Conservation (phyloP, 345 rosid species). For the Garcia nutans region DNA sequence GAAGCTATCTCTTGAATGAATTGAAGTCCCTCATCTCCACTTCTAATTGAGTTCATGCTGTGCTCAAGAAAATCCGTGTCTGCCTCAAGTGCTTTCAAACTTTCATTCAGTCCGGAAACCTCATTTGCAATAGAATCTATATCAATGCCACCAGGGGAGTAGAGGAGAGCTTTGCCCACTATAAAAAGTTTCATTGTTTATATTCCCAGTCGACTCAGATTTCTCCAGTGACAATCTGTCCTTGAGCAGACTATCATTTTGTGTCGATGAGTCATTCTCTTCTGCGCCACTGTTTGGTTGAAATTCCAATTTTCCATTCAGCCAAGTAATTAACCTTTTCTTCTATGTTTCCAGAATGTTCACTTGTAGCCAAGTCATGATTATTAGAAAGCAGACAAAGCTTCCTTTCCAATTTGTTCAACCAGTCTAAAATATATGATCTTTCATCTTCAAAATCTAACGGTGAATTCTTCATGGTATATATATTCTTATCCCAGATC, state of each 20-base stretch:
- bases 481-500: slow-evolving; percentile 7
- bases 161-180: slow-evolving; percentile 2
- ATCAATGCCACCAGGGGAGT: background rate
- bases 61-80: slow-evolving; percentile 49
- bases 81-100: slow-evolving; percentile 49
- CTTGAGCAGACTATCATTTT: slow-evolving; percentile 25
- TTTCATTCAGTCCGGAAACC: slow-evolving; percentile 41
- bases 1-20: slow-evolving; percentile 52
- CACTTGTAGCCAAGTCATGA: slow-evolving; percentile 18
- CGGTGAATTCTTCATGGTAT: slow-evolving; percentile 21
- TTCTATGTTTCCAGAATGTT: slow-evolving; percentile 20
- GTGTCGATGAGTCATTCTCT: slow-evolving; percentile 13
- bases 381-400: slow-evolving; percentile 31
- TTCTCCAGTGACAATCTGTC: slow-evolving; percentile 13
- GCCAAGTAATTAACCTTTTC: slow-evolving; percentile 3
- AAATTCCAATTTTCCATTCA: slow-evolving; percentile 15
- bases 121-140: slow-evolving; percentile 26
- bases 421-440: slow-evolving; percentile 32
- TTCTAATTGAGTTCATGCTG: slow-evolving; percentile 40
- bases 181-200: slow-evolving; percentile 6
- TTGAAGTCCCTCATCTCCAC: slow-evolving; percentile 43
- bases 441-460: slow-evolving; percentile 56
- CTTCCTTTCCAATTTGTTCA: slow-evolving; percentile 53
- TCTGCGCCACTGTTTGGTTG: slow-evolving; percentile 15
- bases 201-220: background rate